phyloP scores from a whole-genome alignment of 163 green algal genomes.

The Chlorella variabilis region DNA sequence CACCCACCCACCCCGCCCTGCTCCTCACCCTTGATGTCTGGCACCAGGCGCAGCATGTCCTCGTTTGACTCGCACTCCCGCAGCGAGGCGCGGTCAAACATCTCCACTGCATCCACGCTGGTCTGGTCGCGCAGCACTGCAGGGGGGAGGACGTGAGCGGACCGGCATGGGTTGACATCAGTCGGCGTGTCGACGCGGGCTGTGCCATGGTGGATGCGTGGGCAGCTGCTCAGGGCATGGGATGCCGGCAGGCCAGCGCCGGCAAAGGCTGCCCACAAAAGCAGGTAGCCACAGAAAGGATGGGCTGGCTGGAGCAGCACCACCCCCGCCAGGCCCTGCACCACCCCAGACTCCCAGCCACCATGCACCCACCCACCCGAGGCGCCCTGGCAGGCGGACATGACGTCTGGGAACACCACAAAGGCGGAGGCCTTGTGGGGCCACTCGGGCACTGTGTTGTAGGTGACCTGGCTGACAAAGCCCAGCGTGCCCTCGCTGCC shows the following conservation, averaged over 20 bases:
- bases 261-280: too few species aligned
- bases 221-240: too few species aligned
- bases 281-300: too few species aligned
- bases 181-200: too few species aligned
- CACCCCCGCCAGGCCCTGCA: too few species aligned
- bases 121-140: constrained; percentile 87
- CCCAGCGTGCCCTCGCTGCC: constrained; percentile 94
- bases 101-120: constrained; percentile 93
- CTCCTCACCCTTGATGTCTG: constrained; percentile 85
- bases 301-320: too few species aligned
- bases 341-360: not conserved
- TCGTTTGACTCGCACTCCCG: constrained; percentile 78
- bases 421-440: constrained; percentile 93
- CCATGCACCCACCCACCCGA: constrained; percentile 17
- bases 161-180: too few species aligned
- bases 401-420: constrained; percentile 85
- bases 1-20: too few species aligned
- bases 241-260: too few species aligned
- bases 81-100: constrained; percentile 90
- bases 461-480: constrained; percentile 90
- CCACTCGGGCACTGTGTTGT: constrained; percentile 95
- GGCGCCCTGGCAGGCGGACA: constrained; percentile 59
- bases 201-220: too few species aligned
- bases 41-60: constrained; percentile 79
- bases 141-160: not conserved